Evolutionary conservation across 805 yeast species (phyloP), one percentile per base, ranked within the genome.

Genomic region (Sugiyamaella floridensis): DNA sequence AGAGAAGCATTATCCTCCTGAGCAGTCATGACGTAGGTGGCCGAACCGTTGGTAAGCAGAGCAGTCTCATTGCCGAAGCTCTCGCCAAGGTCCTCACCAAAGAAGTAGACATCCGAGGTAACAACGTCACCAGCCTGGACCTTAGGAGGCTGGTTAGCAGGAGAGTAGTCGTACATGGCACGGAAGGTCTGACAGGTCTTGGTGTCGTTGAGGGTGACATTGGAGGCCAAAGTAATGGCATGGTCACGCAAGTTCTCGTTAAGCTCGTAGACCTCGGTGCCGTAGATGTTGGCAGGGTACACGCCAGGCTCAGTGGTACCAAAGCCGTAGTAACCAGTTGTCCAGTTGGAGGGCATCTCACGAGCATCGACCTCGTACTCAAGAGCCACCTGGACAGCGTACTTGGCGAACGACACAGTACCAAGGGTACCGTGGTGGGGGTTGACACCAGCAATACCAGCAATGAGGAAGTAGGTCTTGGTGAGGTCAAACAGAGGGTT

Each of bases 1-100:
- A 82, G 74, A 14, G 82, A 71, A 15, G 86, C 86, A 63, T 80
- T 78, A 63, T 82, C 87, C 66, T 82, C 87, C 66, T 81, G 85
- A 51, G 83, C 84, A 45, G 85, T 76, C 43, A 81, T 63, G 65
- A 85, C 79, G 71, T 80, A 82, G 12, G 67, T 68, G 26, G 79
- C 85, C 40, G 82, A 73, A 51, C 81, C 82, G 61, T 82, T 82
- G 58, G 85, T 76, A 63, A 81, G 65, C 56, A 80, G 58, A 14
- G 59, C 55, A 37, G 83, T 73, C 61, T 70, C 76, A 64, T 72
- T 71, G 22, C 73, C 64, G 62, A 80, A 78, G 59, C 79, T 70
- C 60, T 78, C 76, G 54, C 74, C 76, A 60, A 82, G 71, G 14
- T 67, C 65, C 49, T 72, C 67, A 55, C 86, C 87, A 45, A 75